These are phyloP conservation scores for Trichoderma reesei DNA, from an alignment of 495 filamentous ascomycete genomes.

Conservation along the genomic window DNA sequence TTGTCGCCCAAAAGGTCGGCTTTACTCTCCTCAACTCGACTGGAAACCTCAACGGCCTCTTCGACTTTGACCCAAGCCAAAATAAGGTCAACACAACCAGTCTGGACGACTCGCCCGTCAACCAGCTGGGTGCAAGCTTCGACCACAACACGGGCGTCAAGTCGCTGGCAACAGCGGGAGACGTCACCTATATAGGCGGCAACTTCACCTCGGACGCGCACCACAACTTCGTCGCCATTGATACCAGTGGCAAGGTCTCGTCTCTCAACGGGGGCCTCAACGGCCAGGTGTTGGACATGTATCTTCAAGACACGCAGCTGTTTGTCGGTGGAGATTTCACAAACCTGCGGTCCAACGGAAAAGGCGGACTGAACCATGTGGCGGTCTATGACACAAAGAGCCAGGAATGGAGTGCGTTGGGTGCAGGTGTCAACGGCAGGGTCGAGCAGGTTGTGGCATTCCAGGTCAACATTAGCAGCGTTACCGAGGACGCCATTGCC, in stretches of 20 bases:
- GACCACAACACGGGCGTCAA: slow-evolving; percentile 53
- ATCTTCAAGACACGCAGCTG: slow-evolving; percentile 50
- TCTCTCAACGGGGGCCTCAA: slow-evolving; percentile 70
- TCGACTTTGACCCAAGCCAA: slow-evolving; percentile 70
- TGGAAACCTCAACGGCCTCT: slow-evolving; percentile 77
- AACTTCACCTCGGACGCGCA: slow-evolving; percentile 64
- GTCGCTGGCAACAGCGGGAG: slow-evolving; percentile 47
- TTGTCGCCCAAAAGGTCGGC: slow-evolving; percentile 78
- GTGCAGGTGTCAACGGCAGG: slow-evolving; percentile 74
- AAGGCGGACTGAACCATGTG: slow-evolving; percentile 55
- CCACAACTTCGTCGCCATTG: slow-evolving; percentile 67
- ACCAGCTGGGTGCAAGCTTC: slow-evolving; percentile 62
- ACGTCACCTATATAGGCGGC: slow-evolving; percentile 66
- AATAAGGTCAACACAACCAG: slow-evolving; percentile 47
- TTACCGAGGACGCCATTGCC: slow-evolving; percentile 61
- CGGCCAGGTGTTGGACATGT: slow-evolving; percentile 62
- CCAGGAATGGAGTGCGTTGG: slow-evolving; percentile 68
- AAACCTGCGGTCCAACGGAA: slow-evolving; percentile 52
- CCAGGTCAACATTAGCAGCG: slow-evolving; percentile 66
- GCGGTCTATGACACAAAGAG: slow-evolving; percentile 62
- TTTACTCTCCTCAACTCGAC: slow-evolving; percentile 63
- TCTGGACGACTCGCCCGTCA: slow-evolving; percentile 61
- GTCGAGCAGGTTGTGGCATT: slow-evolving; percentile 66
- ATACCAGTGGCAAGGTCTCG: slow-evolving; percentile 48
- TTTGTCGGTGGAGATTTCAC: slow-evolving; percentile 86